A percentile compares a stretch with the other conserved stretches of the same genome.
Conservation (phyloP, 257 asterid species). For the Solanum etuberosum region DNA sequence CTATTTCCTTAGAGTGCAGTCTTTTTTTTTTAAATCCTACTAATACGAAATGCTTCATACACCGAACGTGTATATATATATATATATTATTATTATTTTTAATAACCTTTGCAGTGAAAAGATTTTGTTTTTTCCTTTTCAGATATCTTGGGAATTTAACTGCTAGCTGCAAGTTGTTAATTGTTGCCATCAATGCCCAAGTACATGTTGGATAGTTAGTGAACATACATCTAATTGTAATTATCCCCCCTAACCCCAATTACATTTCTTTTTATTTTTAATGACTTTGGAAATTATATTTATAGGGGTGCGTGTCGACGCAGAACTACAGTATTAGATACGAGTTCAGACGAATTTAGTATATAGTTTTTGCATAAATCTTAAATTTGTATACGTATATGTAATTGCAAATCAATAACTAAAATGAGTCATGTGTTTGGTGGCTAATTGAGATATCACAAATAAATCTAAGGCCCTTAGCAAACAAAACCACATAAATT, state of each 20-base stretch:
- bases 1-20: background rate
- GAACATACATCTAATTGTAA: background rate
- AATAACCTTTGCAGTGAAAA: background rate
- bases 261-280: background rate
- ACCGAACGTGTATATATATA: background rate
- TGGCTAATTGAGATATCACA: too few relatives aligned
- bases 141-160: background rate
- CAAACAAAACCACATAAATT: background rate
- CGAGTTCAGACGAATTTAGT: background rate
- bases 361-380: background rate
- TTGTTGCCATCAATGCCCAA: background rate
- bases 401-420: background rate
- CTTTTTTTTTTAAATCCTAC: background rate
- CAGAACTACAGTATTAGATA: background rate
- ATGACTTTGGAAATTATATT: background rate
- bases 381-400: background rate
- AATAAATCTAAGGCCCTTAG: background rate
- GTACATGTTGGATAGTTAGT: background rate
- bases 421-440: background rate
- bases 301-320: background rate
- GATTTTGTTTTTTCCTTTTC: background rate
- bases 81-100: too few relatives aligned
- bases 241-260: background rate
- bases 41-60: background rate
- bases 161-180: background rate